phyloP scores from a whole-genome alignment of 2,329 filamentous ascomycete species.

The Fusarium brevicatenulatum region DNA sequence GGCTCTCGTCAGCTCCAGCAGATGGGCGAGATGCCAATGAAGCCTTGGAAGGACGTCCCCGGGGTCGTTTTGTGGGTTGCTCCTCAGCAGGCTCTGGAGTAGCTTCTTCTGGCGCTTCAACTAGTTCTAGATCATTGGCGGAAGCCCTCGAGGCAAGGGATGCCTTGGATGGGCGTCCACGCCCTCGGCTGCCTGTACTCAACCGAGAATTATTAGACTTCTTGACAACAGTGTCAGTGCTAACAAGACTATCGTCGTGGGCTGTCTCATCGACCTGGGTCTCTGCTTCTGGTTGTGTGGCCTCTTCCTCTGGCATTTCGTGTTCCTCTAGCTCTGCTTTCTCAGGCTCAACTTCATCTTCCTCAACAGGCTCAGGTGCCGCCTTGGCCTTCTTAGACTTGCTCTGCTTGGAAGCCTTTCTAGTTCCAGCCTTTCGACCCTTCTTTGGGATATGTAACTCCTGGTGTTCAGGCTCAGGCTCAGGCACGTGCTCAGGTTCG shows the following conservation, averaged over 20 bases:
- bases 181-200: conserved; percentile 39
- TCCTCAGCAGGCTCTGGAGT: conserved; percentile 15
- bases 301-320: neutral
- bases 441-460: conserved; percentile 63
- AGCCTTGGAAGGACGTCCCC: conserved; percentile 48
- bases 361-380: conserved; percentile 39
- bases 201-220: conserved; percentile 42
- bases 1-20: conserved; percentile 33
- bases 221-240: conserved; percentile 56
- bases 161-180: conserved; percentile 46
- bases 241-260: conserved; percentile 53
- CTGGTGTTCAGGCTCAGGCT: conserved; percentile 44
- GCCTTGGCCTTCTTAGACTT: conserved; percentile 58
- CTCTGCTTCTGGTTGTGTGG: conserved; percentile 16
- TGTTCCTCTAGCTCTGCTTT: conserved; percentile 9
- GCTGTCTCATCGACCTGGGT: conserved; percentile 40
- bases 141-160: conserved; percentile 45
- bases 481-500: conserved; percentile 13
- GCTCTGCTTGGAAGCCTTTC: conserved; percentile 64
- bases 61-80: conserved; percentile 43
- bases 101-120: conserved; percentile 31
- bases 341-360: conserved; percentile 32
- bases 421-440: conserved; percentile 61
- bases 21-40: conserved; percentile 43
- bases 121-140: conserved; percentile 39